Base-by-base conservation (phyloP, 352 stramenopile genomes). In the Globisporangium abappressorium region DNA sequence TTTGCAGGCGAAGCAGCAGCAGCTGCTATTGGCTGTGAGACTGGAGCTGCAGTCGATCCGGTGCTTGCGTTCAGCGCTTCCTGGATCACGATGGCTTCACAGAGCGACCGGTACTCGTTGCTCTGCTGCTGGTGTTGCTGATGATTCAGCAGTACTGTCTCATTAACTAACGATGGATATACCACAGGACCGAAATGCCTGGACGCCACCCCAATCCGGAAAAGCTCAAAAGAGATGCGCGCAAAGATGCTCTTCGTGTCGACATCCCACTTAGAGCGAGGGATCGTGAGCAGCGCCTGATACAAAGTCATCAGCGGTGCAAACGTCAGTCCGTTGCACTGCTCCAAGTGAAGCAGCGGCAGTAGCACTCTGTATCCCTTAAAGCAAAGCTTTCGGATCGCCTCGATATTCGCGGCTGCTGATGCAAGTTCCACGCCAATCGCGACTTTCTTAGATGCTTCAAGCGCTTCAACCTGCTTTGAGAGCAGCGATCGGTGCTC, bases 361-460 rank as follows among this genome's bases (percentile, higher is more conserved):
- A 94, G 70, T 65, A 93, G 46, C 1, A 90, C 41, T 3, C 78
- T 75, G 46, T 93, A 94, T 6, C 84, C 78, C 72, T 88, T 92
- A 64, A 92, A 92, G 60, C 75, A 75, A 20, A 93, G 65, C 4
- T 65, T 49, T 12, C 73, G 72, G 38, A 91, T 83, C 20, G 82
- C 71, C 61, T 90, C 83, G 8, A 61, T 43, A 58, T 92, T 85
- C 3, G 69, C 75, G 12, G 76, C 78, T 1, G 82, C 76, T 33
- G 68, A 81, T 2, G 87, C 84, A 5, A 93, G 75, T 41, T 94
- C 87, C 28, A 93, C 70, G 4, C 66, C 84, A 22, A 94, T 87
- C 0, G 75, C 71, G 26, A 91, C 63, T 62, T 80, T 81, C 2
- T 70, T 79, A 55, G 68, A 78, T 12, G 76, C 69, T 70, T 92